Percentiles rank a stretch among this genome's conserved stretches.
Evolutionary conservation across 495 filamentous ascomycete genomes (phyloP).

Genomic region (Talaromyces stipitatus): DNA sequence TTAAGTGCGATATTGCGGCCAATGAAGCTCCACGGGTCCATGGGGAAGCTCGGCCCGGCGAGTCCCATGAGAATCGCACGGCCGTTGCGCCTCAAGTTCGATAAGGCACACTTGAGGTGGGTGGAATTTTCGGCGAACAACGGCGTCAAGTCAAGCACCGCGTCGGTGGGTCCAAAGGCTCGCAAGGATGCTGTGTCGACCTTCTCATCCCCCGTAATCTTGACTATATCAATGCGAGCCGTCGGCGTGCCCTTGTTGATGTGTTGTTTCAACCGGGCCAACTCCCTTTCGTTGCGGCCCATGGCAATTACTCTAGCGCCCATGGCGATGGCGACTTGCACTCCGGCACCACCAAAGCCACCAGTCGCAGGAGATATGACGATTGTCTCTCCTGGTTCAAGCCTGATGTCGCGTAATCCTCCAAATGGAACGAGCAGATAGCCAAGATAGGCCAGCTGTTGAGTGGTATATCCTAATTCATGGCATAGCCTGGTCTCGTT

Average conservation of each 20-base stretch:
- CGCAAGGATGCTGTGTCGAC: no score
- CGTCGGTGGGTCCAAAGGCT: neutral
- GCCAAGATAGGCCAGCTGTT: no score
- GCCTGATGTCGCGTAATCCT: constrained; percentile 19
- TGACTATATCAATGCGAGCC: no score
- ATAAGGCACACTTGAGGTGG: constrained; percentile 7
- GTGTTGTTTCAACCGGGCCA: no score
- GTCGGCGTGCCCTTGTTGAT: no score
- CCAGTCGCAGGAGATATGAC: constrained; percentile 44
- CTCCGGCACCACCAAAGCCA: constrained; percentile 32
- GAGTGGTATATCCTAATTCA: no score
- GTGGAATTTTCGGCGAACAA: neutral
- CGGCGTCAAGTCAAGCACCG: neutral
- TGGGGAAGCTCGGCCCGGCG: neutral
- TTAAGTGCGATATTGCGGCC: constrained; percentile 20
- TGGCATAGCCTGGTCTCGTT: no score
- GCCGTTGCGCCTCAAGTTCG: constrained; percentile 5
- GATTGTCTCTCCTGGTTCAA: constrained; percentile 40
- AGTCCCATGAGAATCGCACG: constrained; percentile 8
- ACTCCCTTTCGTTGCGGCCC: constrained; percentile 30
- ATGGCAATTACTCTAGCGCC: constrained; percentile 42
- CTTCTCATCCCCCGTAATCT: no score
- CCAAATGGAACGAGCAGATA: no score
- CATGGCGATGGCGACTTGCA: constrained; percentile 35
- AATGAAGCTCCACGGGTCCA: constrained; percentile 10